Base-by-base conservation (phyloP, 192 early-diverging fungal species). In the Backusella westeae region DNA sequence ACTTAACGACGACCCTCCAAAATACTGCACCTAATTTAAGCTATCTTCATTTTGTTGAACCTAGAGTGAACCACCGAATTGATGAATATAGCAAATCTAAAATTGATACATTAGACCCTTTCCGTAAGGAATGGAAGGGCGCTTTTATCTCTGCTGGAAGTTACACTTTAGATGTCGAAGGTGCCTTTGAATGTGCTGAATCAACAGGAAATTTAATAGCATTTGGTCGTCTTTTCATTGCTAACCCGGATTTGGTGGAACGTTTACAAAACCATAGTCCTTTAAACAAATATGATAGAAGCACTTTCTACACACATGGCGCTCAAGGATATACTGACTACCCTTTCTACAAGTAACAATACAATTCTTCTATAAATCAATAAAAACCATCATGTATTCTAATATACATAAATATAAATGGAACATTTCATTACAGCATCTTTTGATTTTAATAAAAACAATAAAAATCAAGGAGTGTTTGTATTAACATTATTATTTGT, bases 191-290 rank as follows among this genome's bases (percentile, higher is more conserved):
- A 6, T n/a, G 36, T 53, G 38, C 52, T 42, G 82, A 83, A 17
- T 34, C 71, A 32, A 36, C 67, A 26, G 77, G 36, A 26, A 72
- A 82, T 32, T 32, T 83, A 19, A 59, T 83, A 3, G 81, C 69
- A 41, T 78, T 77, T 66, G 82, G 81, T 15, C 71, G 82, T 15
- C 39, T 44, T 23, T 83, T 78, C 42, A 75, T 83, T 56, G 80
- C 82, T 23, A 83, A 83, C 34, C 82, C 81, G 36, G 82, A 83
- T 53, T 53, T 82, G 6, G 78, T 70, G 1, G n/a, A 71, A 2
- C 80, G 82, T 34, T 35, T 83, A 15, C 32, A 72, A 17, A 69
- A 83, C 12, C 32, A 65, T 17, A 59, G 39, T 36, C 65, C 69
- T 6, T 32, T 82, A 29, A 82, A 82, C 39, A 39, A 32, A 12